Conservation (phyloP, 1,139 yeast species). For the Ogataea hybrid region DNA sequence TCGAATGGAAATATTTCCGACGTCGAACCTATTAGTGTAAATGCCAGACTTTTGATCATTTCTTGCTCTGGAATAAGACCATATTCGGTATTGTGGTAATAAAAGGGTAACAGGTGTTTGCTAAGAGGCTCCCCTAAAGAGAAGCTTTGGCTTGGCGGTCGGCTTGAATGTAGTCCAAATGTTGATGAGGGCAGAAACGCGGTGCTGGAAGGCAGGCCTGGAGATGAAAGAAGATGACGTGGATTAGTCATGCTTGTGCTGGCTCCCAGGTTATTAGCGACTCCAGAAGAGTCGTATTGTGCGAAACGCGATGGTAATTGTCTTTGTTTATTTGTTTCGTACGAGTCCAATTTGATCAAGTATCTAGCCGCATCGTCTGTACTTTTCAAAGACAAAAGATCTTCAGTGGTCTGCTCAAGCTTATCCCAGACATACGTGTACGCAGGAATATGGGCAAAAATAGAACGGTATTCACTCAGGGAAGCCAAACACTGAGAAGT, state of each 20-base stretch:
- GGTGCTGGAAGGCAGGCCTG: constrained; percentile 7
- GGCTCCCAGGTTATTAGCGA: constrained; percentile 7
- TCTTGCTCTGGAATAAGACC: constrained; percentile 41
- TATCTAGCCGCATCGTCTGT: constrained; percentile 20
- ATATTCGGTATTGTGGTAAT: constrained; percentile 9
- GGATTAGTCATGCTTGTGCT: constrained; percentile 12
- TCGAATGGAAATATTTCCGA: constrained; percentile 57
- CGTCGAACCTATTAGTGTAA: constrained; percentile 70
- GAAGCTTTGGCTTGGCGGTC: constrained; percentile 12
- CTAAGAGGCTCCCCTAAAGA: constrained; percentile 14
- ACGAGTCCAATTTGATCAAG: constrained; percentile 19
- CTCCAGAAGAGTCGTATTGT: constrained; percentile 4
- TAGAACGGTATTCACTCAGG: constrained; percentile 9
- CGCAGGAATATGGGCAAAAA: constrained; percentile 8
- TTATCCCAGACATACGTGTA: constrained; percentile 15
- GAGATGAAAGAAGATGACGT: constrained; percentile 8
- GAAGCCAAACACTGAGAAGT: constrained; percentile 4
- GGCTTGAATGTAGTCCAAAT: constrained; percentile 2
- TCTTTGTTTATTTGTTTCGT: constrained; percentile 7
- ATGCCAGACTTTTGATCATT: constrained; percentile 59
- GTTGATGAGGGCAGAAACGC: constrained; percentile 3
- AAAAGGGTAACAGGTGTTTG: constrained; percentile 16
- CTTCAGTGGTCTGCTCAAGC: constrained; percentile 20
- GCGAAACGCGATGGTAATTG: constrained; percentile 4
- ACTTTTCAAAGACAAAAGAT: constrained; percentile 15